phyloP scores from a whole-genome alignment of 371 early-diverging fungal genomes.

The Nematocida minor region DNA sequence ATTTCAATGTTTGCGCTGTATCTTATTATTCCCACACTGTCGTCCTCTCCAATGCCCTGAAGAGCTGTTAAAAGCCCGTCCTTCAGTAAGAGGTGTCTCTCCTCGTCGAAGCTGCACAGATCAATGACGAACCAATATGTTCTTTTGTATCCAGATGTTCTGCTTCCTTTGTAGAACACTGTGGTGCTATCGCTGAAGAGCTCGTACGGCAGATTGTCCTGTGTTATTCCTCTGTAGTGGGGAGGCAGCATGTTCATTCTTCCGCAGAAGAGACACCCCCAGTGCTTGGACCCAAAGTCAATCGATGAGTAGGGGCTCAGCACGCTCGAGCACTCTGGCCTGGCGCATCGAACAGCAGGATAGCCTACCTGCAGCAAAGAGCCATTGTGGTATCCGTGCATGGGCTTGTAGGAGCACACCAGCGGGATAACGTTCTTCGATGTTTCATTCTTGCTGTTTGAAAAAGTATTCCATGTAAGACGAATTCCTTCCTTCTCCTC shows the following conservation, averaged over 20 bases:
- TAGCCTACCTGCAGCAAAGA: slow-evolving; percentile 70
- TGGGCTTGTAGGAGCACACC: slow-evolving; percentile 85
- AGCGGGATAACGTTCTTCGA: slow-evolving; percentile 88
- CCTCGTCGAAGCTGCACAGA: slow-evolving; percentile 78
- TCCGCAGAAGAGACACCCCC: slow-evolving; percentile 97
- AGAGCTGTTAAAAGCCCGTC: slow-evolving; percentile 80
- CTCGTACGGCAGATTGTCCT: slow-evolving; percentile 88
- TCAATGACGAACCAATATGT: slow-evolving; percentile 94
- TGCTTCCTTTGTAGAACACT: slow-evolving; percentile 81
- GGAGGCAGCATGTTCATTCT: slow-evolving; percentile 91
- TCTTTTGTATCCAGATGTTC: slow-evolving; percentile 75
- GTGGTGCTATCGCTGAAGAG: slow-evolving; percentile 82
- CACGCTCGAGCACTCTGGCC: slow-evolving; percentile 68
- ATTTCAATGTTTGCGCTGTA: slow-evolving; percentile 88
- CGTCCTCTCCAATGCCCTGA: slow-evolving; percentile 79
- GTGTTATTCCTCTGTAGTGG: slow-evolving; percentile 90
- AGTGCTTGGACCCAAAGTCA: slow-evolving; percentile 82
- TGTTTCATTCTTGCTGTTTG: slow-evolving; percentile 80
- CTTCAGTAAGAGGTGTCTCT: slow-evolving; percentile 85
- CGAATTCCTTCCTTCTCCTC: slow-evolving; percentile 67
- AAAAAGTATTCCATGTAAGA: slow-evolving; percentile 96
- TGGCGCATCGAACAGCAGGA: slow-evolving; percentile 14
- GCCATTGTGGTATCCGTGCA: slow-evolving; percentile 64
- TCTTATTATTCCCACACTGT: slow-evolving; percentile 87
- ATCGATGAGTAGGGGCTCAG: slow-evolving; percentile 93